These are phyloP conservation scores for Annulohypoxylon bovei DNA, from an alignment of 495 filamentous ascomycete species.

Conservation along the genomic window DNA sequence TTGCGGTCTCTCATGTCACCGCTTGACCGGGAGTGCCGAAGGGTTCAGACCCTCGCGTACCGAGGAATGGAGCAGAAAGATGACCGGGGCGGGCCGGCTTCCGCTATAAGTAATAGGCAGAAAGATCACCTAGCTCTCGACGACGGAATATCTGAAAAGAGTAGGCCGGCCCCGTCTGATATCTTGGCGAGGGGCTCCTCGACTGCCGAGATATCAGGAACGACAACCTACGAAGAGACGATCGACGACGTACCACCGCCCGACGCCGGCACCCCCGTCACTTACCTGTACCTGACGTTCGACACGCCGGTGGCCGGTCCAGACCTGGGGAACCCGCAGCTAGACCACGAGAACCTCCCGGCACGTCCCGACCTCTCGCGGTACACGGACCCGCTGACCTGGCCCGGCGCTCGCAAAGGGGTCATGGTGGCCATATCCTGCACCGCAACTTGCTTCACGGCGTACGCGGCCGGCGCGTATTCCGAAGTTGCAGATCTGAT, in stretches of 20 bases:
- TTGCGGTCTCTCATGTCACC: too few relatives aligned
- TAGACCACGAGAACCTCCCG: conserved; percentile 51
- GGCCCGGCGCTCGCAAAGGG: conserved; percentile 74
- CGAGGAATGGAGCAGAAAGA: conserved; percentile 10
- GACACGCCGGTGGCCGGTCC: conserved; percentile 72
- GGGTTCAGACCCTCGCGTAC: neutral
- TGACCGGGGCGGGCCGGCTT: neutral
- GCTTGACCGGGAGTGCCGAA: neutral
- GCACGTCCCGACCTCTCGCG: conserved; percentile 71
- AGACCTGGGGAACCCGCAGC: conserved; percentile 41
- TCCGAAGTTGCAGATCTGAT: conserved; percentile 72
- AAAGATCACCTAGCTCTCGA: neutral
- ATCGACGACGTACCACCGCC: neutral
- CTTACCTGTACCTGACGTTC: conserved; percentile 77
- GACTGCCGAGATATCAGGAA: neutral
- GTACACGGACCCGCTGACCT: conserved; percentile 77
- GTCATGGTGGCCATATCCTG: conserved; percentile 80
- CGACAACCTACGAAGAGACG: neutral
- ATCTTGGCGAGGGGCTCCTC: neutral
- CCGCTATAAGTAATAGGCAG: neutral
- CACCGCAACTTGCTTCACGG: conserved; percentile 77
- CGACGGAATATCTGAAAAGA: conserved; percentile 7
- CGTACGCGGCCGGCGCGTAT: conserved; percentile 85
- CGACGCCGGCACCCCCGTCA: conserved; percentile 54
- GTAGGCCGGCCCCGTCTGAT: neutral